A percentile compares a stretch with the other conserved stretches of the same genome.
These are phyloP conservation scores for Oryza glumipatula DNA, from an alignment of 176 grass and related monocot genomes.

Conservation along the genomic window DNA sequence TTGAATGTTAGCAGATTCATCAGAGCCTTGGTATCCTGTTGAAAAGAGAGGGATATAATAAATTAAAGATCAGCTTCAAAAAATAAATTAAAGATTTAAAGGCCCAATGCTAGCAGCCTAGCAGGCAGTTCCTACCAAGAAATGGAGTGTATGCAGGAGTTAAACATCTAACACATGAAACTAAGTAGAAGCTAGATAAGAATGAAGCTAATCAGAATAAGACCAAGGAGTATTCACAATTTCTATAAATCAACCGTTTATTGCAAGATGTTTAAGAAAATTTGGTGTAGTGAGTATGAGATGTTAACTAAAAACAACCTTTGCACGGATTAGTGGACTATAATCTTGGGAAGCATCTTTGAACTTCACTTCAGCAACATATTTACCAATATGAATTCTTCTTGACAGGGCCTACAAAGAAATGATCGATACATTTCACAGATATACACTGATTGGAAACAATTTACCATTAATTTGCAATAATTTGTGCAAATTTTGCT, in stretches of 20 bases:
- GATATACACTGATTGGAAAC: not conserved
- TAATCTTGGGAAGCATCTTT: slow-evolving; percentile 81
- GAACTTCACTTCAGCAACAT: slow-evolving; percentile 95
- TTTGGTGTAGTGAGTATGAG: not conserved
- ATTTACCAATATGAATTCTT: slow-evolving; percentile 92
- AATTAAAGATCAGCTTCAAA: too few species aligned
- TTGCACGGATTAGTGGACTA: slow-evolving; percentile 60
- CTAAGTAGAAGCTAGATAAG: not conserved
- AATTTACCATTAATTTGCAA: not conserved
- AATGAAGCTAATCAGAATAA: not conserved
- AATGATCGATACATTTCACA: not conserved
- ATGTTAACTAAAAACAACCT: slow-evolving; percentile 55
- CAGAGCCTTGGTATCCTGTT: slow-evolving; percentile 69
- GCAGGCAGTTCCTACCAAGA: slow-evolving; percentile 4
- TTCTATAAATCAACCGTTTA: slow-evolving; percentile 16
- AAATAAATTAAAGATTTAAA: not conserved
- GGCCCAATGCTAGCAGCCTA: not conserved
- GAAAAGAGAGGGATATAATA: slow-evolving; percentile 1
- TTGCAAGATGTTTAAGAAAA: not conserved
- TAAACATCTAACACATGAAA: not conserved
- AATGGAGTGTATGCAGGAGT: too few species aligned
- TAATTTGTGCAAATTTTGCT: not conserved
- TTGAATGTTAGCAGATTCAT: slow-evolving; percentile 89
- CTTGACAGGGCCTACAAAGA: slow-evolving; percentile 74
- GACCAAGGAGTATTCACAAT: not conserved